These are phyloP conservation scores for Elasticomyces elasticus DNA, from an alignment of 495 filamentous ascomycete genomes.

Conservation along the genomic window DNA sequence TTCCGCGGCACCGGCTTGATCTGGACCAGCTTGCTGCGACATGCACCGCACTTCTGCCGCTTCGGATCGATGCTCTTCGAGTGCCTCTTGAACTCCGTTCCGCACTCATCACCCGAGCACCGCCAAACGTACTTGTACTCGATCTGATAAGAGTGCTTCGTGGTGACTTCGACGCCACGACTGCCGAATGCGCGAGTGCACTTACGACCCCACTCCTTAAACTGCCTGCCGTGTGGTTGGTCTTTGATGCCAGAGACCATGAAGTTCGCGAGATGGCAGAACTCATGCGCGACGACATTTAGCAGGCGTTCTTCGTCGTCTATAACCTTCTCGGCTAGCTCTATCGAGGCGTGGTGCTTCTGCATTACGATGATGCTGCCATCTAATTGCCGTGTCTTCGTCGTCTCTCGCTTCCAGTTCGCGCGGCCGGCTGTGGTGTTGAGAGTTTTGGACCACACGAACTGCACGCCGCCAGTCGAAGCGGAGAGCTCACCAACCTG, in stretches of 20 bases:
- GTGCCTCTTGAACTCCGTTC: constrained; percentile 61
- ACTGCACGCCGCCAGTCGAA: constrained; percentile 62
- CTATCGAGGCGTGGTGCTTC: constrained; percentile 67
- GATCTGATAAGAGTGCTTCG: constrained; percentile 78
- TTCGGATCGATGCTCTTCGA: constrained; percentile 66
- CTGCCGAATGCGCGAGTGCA: constrained; percentile 39
- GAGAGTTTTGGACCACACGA: constrained; percentile 78
- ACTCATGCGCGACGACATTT: constrained; percentile 87
- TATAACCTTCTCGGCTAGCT: constrained; percentile 80
- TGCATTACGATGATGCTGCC: constrained; percentile 22
- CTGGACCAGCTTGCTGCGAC: constrained; percentile 59
- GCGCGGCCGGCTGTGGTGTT: constrained; percentile 81
- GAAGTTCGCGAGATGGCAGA: constrained; percentile 84
- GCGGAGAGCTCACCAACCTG: constrained; percentile 49
- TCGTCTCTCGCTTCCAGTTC: constrained; percentile 60
- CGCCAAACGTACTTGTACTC: constrained; percentile 83
- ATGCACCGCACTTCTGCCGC: constrained; percentile 58
- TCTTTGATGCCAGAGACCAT: constrained; percentile 60
- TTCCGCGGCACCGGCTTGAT: constrained; percentile 64
- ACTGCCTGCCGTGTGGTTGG: constrained; percentile 71
- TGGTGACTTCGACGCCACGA: constrained; percentile 63
- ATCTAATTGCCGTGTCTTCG: constrained; percentile 29
- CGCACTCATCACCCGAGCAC: constrained; percentile 53
- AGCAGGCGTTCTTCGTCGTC: constrained; percentile 59
- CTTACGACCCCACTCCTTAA: constrained; percentile 61